These are phyloP conservation scores for Thelonectria discophora DNA, from an alignment of 2,329 filamentous ascomycete genomes.

Conservation along the genomic window DNA sequence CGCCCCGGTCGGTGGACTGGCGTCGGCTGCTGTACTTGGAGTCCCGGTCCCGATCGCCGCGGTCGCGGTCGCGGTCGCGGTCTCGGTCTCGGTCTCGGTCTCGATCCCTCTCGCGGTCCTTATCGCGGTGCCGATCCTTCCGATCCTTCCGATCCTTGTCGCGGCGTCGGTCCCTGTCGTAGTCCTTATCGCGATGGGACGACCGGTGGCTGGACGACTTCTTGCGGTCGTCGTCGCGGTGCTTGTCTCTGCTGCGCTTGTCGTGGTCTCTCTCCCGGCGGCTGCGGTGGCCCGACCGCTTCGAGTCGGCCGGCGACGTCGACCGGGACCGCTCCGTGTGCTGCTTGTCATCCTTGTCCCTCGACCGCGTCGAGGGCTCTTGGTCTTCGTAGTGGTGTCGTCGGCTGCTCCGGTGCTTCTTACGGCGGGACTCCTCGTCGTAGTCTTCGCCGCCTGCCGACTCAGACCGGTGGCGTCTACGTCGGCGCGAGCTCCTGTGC, in stretches of 20 bases:
- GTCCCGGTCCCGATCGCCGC: constrained; percentile 44
- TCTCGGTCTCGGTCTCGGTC: constrained; percentile 47
- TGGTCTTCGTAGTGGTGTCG: constrained; percentile 57
- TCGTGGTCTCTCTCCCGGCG: constrained; percentile 65
- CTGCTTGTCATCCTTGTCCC: constrained; percentile 52
- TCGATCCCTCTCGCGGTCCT: constrained; percentile 48
- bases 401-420: constrained; percentile 58
- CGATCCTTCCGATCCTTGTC: constrained; percentile 52
- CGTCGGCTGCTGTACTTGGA: constrained; percentile 46
- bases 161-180: constrained; percentile 46
- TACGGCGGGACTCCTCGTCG: constrained; percentile 58
- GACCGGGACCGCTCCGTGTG: constrained; percentile 69
- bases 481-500: constrained; percentile 58
- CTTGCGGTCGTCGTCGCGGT: constrained; percentile 55
- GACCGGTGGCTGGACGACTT: constrained; percentile 53
- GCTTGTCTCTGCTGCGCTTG: constrained; percentile 49
- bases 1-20: constrained; percentile 39
- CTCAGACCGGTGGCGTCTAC: constrained; percentile 64
- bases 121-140: constrained; percentile 48
- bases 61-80: constrained; percentile 38
- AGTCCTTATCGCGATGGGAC: constrained; percentile 55
- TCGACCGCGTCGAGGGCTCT: constrained; percentile 50
- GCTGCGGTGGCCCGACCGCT: constrained; percentile 66
- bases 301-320: constrained; percentile 68
- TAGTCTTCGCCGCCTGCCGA: constrained; percentile 60